Evolutionary conservation across 768 basidiomycete genomes (phyloP), one percentile per base, ranked within the genome.

Genomic region (Panaeolus cyanescens): DNA sequence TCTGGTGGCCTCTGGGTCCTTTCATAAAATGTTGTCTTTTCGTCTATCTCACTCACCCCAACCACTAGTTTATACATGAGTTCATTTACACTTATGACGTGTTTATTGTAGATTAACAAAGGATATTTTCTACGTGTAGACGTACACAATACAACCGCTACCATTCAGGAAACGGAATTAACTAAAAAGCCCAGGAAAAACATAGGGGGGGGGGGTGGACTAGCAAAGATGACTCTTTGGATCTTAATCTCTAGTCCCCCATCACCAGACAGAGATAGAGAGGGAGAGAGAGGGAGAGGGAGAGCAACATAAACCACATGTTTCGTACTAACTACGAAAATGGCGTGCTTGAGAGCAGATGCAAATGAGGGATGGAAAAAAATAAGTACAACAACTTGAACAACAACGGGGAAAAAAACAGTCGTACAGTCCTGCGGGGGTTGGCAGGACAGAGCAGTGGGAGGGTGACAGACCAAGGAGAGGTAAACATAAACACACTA

Each of bases 81-180:
- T n/a, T n/a, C n/a, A 40, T 5, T 22, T 15, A 30, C 15, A 50
- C 28, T 20, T 50, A 50, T 15, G 30, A 50, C 45, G 45, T 28
- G 45, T 50, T 50, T 50, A 50, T 28, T 50, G 45, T 50, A 50
- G 45, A 50, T 50, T 50, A 50, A 50, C 22, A 50, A 15, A 50
- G 45, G 15, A 19, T 42, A 42, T 20, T 42, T 42, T 42, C 39
- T 42, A 42, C 6, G 19, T 42, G 39, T n/a, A n/a, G n/a, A n/a
- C n/a, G 22, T 42, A 42, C 22, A 42, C 39, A 42, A 20, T 22
- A n/a, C n/a, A n/a, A n/a, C 34, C 39, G 39, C 22, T 42, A 17
- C 39, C 39, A 42, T n/a, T 42, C 8, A 17, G n/a, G n/a, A 17
- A n/a, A 42, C n/a, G 39, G 19, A 42, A 20, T 42, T 42, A 42